Percentiles rank a stretch among this genome's conserved stretches.
These are phyloP conservation scores for Davidsoniella eucalypti DNA, from an alignment of 2,329 filamentous ascomycete species.

Conservation along the genomic window DNA sequence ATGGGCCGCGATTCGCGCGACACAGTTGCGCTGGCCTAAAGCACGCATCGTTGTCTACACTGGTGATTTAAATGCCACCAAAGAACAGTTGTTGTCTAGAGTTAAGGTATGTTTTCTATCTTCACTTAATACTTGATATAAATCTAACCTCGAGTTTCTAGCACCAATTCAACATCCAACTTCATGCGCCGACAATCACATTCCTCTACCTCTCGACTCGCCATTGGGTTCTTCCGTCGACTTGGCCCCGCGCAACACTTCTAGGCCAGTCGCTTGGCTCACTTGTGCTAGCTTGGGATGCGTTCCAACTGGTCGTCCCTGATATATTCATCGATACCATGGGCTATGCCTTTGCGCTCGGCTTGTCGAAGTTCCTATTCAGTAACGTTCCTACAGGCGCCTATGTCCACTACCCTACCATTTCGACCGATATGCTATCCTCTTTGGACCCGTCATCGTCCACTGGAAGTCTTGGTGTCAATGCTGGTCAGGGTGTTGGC, in stretches of 20 bases:
- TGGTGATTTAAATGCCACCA: conserved; percentile 78
- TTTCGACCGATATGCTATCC: conserved; percentile 91
- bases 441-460: conserved; percentile 50
- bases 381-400: conserved; percentile 66
- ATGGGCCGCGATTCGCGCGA: conserved; percentile 87
- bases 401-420: conserved; percentile 96
- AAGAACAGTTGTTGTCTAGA: conserved; percentile 58
- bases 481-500: conserved; percentile 67
- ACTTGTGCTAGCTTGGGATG: conserved; percentile 74
- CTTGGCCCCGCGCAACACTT: conserved; percentile 84
- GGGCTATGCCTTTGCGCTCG: conserved; percentile 87
- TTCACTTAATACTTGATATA: conserved; percentile 11
- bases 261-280: conserved; percentile 89
- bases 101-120: conserved; percentile 43
- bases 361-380: conserved; percentile 69
- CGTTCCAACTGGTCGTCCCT: conserved; percentile 77
- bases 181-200: conserved; percentile 65
- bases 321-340: conserved; percentile 96
- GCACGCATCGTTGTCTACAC: conserved; percentile 90
- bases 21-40: conserved; percentile 73
- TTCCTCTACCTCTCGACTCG: conserved; percentile 87
- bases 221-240: conserved; percentile 68
- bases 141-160: conserved; percentile 19
- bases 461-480: conserved; percentile 52
- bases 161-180: conserved; percentile 80